Evolutionary conservation across 2,329 filamentous ascomycete genomes (phyloP), one percentile per base, ranked within the genome.

Genomic region (Fusarium sp.): DNA sequence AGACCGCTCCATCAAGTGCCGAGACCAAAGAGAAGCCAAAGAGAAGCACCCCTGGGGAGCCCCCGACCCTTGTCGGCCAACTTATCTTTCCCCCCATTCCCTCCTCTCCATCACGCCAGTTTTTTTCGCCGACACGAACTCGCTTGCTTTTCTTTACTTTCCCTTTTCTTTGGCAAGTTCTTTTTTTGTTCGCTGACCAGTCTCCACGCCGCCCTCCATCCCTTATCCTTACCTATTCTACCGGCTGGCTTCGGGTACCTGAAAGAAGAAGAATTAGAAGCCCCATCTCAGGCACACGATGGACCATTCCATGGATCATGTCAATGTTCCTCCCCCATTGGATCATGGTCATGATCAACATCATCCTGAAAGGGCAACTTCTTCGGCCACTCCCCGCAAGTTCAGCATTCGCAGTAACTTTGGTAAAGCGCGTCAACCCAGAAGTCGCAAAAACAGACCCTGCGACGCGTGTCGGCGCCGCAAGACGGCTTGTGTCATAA

Each of bases 401-500:
- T 82, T 82, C 70, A 80, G 77, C 62, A 79, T 83, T 53, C 79
- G 81, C 62, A 82, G 80, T 72, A 80, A 80, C 65, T 82, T 82
- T 71, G 81, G 81, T 62, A 76, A 75, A 46, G 77, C 81, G 22
- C 74, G 81, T 52, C 76, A 80, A 69, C 80, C 78, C 34, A 73
- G 82, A 58, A 84, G 83, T 71, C 80, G 82, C 61, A 84, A 84
- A 74, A 82, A 82, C 60, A 78, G 82, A 27, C 83, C 83, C 4
- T 85, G 83, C 64, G 83, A 84, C 73, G 77, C 79, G 13, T 84
- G 83, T 66, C 80, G 82, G 11, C 76, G 76, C 48, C 77, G 83
- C 20, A 84, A 84, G 75, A 84, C 82, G 44, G 83, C 81, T n/a
- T 84, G 83, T 70, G 79, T 84, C 10, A 84, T 85, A 58, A 78